Conservation (phyloP, 1,284 basidiomycete species). For the Golubevia sp. region DNA sequence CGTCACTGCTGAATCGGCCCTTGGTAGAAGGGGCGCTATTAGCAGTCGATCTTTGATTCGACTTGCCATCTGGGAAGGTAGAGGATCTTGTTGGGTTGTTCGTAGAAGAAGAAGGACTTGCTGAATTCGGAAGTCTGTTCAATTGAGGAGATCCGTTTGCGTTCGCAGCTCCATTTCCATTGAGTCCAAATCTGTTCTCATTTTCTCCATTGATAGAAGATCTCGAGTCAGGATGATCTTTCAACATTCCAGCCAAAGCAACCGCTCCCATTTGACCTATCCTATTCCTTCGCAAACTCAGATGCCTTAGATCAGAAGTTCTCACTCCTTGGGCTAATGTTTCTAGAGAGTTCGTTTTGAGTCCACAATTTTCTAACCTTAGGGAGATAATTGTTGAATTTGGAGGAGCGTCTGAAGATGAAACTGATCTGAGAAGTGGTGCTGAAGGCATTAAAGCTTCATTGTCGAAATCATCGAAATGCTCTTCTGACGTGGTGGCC, state of each 20-base stretch:
- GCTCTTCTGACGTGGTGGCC: not conserved
- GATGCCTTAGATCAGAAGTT: constrained; percentile 43
- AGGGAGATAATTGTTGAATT: constrained; percentile 39
- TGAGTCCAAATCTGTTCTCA: not conserved
- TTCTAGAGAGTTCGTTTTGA: constrained; percentile 40
- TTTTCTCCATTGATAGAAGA: constrained; percentile 6
- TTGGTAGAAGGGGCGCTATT: not conserved
- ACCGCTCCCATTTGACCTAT: constrained; percentile 28
- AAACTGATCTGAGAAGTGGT: constrained; percentile 30
- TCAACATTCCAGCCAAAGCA: constrained; percentile 36
- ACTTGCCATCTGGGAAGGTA: not conserved
- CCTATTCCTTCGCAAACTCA: constrained; percentile 48
- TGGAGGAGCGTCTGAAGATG: constrained; percentile 21
- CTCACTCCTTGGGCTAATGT: constrained; percentile 44
- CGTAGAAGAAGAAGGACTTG: not conserved
- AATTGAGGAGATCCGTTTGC: not conserved
- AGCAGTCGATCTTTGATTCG: not conserved
- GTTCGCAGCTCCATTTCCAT: not conserved
- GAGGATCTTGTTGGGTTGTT: not conserved
- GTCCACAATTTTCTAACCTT: constrained; percentile 47
- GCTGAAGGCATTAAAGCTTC: constrained; percentile 33
- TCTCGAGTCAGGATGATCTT: constrained; percentile 36
- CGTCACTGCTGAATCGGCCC: not conserved
- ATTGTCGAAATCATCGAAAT: not conserved
- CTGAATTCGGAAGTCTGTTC: not conserved